Evolutionary conservation across 1,139 yeast species (phyloP), one percentile per base, ranked within the genome.

Genomic region (Saccharomyces hybrid): DNA sequence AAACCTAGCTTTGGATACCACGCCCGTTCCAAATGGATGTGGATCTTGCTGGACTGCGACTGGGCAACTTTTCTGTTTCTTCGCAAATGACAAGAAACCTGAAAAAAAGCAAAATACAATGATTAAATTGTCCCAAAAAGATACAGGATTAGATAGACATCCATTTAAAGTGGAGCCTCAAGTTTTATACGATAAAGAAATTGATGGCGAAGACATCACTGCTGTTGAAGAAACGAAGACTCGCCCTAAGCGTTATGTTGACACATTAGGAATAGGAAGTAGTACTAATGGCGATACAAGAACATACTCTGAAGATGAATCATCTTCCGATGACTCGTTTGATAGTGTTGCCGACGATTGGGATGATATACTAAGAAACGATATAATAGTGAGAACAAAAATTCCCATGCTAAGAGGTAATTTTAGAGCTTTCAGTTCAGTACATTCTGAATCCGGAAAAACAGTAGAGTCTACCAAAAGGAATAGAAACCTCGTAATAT

Each of bases 11-110:
- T 80, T 83, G 63, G 96, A 89, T 64, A 84, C 90, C 42, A 88
- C 96, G 0, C 97, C 97, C 0, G 78, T 90, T 3, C 97, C 97
- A 0, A 89, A 88, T 66, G 95, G 93, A 2, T 90, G 97, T 73
- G 97, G 97, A 8, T 97, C 96, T 0, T 75, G 82, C 0, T 90
- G 97, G 97, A 78, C 95, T 0, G 79, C 82, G n/a, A 79, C 82
- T 2, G 97, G 97, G 0, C 82, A 81, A 58, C 73, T 90, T 54
- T 85, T 90, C 1, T 88, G 96, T 65, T 90, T 91, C 64, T 89
- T 88, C 70, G 79, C 84, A n/a, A 83, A 86, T 0, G 81, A 80
- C 55, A 67, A 67, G n/a, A 74, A 71, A 32, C 50, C 55, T 14
- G 73, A 73, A 14, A 63, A 59, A 49, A 71, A 69, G 46, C 73